Base-by-base conservation (phyloP, 1,139 yeast species). In the Schizosaccharomyces versatilis region DNA sequence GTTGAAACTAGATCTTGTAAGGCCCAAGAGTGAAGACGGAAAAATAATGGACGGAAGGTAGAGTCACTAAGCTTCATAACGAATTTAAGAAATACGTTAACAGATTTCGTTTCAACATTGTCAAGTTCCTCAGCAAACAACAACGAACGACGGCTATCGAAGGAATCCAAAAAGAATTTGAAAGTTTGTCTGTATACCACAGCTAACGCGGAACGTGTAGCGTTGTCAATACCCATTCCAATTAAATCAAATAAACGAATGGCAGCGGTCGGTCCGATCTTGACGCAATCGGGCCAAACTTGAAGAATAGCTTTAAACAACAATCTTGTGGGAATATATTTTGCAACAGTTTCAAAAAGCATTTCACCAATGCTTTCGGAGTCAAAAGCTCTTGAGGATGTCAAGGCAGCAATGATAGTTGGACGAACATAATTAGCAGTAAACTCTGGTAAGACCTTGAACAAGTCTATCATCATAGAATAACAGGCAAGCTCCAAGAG, bases 41-140 rank as follows among this genome's bases (percentile, higher is more conserved):
- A 88, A 69, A 93, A 88, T 63, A 85, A 70, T 36, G 98, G 98
- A 65, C 97, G 78, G 75, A 90, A 93, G 12, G 80, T 77, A 71
- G 85, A 85, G 67, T 90, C 98, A 65, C 90, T 90, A 67, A 93
- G 75, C 67, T 90, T 88, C 81, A 90, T 75, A 36, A 90, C 94
- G 61, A 79, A 80, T 40, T 73, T 72, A 60, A 88, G 77, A 48
- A 85, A 90, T 66, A 88, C 77, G 52, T 75, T 71, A 63, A 83
- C 81, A 66, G 82, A 77, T 15, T 83, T 75, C 40, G 84, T 74
- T 65, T 88, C 97, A 59, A 88, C 77, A 62, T 94, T 77, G 65
- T 83, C 80, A 59, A 83, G 72, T 7, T 94, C 81, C 64, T 85
- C 85, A 59, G 70, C 74, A 62, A 81, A 88, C 66, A 80, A 80